Evolutionary conservation across 2,329 filamentous ascomycete species (phyloP), one percentile per base, ranked within the genome.

Genomic region (Septoria linicola): DNA sequence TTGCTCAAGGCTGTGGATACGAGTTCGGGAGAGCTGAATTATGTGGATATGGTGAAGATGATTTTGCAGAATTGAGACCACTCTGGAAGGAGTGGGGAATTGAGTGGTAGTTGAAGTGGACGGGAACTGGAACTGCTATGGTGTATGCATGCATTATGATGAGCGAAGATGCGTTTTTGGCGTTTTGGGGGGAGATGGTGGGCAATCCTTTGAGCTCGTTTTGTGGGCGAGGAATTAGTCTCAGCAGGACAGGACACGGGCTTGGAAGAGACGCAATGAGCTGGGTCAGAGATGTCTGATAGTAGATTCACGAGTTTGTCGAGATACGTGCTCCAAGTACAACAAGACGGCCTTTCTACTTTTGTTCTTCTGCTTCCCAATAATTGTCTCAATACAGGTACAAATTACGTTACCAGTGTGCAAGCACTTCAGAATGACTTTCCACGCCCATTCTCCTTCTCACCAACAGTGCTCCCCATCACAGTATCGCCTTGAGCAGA

Each of bases 1-100:
- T 81, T 99, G 69, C 84, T 99, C 72, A 99, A 97, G 84, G 90
- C 91, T 0, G 92, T 97, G 60, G 93, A 99, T 71, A 95, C 91
- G 55, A 93, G 87, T 74, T 92, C 87, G 49, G 91, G 92, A 63
- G 91, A 97, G 81, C 89, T 99, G 73, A 96, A 97, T 78, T 99
- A 99, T 73, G 91, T 87, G 61, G 67, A 70, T 53, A 65, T 72
- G 58, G 69, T 72, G 41, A 69, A 69, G 66, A 71, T 68, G 54
- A 70, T 72, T 54, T 60, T 72, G 44, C 67, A 66, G 58, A 71
- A 71, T 55, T 71, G 61, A 57, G 56, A 16, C n/a, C 5, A 25
- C 34, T 40, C 10, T 4, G 13, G n/a, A 32, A 11, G 3, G 13
- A 8, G 23, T 5, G 2, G 3, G 4, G n/a, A 27, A 30, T 10